A percentile compares a stretch with the other conserved stretches of the same genome.
Conservation (phyloP, 108 stramenopile species). For the Nitzschia sp. region DNA sequence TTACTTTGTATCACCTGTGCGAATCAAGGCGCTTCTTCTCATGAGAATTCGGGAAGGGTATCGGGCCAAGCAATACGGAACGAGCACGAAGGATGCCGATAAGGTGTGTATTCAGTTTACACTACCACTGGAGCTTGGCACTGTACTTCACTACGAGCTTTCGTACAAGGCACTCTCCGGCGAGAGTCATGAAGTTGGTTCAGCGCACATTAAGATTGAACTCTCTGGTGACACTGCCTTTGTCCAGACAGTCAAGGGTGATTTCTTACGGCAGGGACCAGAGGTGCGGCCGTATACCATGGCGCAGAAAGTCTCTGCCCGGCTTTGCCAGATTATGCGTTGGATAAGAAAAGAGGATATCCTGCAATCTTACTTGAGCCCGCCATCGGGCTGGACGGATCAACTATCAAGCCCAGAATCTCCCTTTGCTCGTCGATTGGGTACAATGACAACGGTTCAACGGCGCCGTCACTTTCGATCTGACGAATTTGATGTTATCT, state of each 20-base stretch:
- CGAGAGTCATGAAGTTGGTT: constrained; percentile 59
- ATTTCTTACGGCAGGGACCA: constrained; percentile 47
- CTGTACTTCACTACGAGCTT: constrained; percentile 71
- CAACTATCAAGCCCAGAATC: constrained; percentile 40
- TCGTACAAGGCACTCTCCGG: constrained; percentile 67
- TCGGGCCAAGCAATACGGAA: constrained; percentile 65
- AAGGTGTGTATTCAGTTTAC: constrained; percentile 75
- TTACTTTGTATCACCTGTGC: constrained; percentile 68
- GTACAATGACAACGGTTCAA: constrained; percentile 48
- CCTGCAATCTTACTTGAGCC: constrained; percentile 61
- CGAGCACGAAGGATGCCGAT: constrained; percentile 64
- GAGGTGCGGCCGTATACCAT: constrained; percentile 29
- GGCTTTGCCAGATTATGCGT: constrained; percentile 58
- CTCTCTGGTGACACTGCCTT: constrained; percentile 65
- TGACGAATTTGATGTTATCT: constrained; percentile 71
- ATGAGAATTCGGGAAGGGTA: constrained; percentile 78
- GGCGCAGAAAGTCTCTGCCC: constrained; percentile 46
- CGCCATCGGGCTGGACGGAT: constrained; percentile 52
- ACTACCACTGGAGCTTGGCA: constrained; percentile 55
- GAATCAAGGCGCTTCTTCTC: constrained; percentile 69
- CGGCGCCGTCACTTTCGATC: constrained; percentile 65
- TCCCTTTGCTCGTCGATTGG: constrained; percentile 57
- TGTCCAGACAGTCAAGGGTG: constrained; percentile 66
- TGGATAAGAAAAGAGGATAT: constrained; percentile 72
- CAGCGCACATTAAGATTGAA: constrained; percentile 79